phyloP scores from a whole-genome alignment of 371 early-diverging fungal genomes.

The Mucor racemosus region DNA sequence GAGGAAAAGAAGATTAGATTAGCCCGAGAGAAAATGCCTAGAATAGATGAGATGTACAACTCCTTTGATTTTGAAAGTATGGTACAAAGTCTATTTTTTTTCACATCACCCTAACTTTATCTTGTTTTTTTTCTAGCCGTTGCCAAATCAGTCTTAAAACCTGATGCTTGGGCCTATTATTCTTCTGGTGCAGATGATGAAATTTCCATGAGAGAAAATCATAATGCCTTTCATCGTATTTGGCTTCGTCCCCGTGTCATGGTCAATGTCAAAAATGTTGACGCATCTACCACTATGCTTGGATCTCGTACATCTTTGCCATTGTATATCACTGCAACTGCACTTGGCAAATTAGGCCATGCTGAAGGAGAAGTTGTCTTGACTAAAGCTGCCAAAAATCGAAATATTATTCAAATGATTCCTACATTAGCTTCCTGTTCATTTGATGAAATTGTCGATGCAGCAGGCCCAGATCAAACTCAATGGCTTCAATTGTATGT shows the following conservation, averaged over 20 bases:
- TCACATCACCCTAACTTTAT: background rate
- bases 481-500: conserved; percentile 94
- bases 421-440: conserved; percentile 79
- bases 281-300: conserved; percentile 66
- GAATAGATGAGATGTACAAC: conserved; percentile 67
- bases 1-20: conserved; percentile 43
- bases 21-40: conserved; percentile 58
- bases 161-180: conserved; percentile 89
- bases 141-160: conserved; percentile 59
- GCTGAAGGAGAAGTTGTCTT: conserved; percentile 78
- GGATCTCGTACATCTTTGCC: conserved; percentile 61
- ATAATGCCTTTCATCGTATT: conserved; percentile 74
- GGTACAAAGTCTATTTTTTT: background rate
- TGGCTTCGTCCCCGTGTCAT: conserved; percentile 81
- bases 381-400: conserved; percentile 62
- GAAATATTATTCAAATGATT: conserved; percentile 68
- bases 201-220: conserved; percentile 82
- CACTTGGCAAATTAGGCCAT: conserved; percentile 75
- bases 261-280: conserved; percentile 72
- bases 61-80: conserved; percentile 76
- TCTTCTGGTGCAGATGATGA: conserved; percentile 85
- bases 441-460: conserved; percentile 62
- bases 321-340: conserved; percentile 65
- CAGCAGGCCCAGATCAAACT: conserved; percentile 42
- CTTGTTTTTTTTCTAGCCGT: conserved; percentile 45